Conservation (phyloP, 352 stramenopile genomes). For the Phytophthora hybrid region DNA sequence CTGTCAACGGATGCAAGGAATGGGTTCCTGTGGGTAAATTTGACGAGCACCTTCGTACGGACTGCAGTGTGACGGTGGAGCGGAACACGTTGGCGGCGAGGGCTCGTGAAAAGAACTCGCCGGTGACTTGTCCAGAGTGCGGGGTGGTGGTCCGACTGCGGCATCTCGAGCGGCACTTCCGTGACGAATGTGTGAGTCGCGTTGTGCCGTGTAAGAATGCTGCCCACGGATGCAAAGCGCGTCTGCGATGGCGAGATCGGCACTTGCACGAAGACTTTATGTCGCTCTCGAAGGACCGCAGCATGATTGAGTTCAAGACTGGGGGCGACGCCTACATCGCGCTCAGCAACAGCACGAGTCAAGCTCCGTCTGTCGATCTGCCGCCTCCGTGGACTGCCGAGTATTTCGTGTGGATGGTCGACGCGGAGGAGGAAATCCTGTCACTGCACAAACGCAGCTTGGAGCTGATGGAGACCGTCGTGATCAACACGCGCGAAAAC, state of each 20-base stretch:
- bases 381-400: slow-evolving; percentile 76
- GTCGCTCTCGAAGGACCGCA: slow-evolving; percentile 50
- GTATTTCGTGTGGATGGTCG: slow-evolving; percentile 69
- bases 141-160: slow-evolving; percentile 49
- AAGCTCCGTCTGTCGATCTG: slow-evolving; percentile 39
- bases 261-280: slow-evolving; percentile 77
- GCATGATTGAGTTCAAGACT: slow-evolving; percentile 59
- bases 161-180: slow-evolving; percentile 48
- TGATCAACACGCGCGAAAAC: slow-evolving; percentile 48
- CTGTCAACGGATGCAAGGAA: slow-evolving; percentile 62
- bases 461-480: slow-evolving; percentile 45
- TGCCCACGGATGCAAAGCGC: slow-evolving; percentile 64
- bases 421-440: slow-evolving; percentile 61
- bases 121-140: slow-evolving; percentile 61
- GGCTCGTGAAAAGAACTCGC: slow-evolving; percentile 58
- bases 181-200: slow-evolving; percentile 65
- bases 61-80: slow-evolving; percentile 62
- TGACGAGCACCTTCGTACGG: slow-evolving; percentile 53
- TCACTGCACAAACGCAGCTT: slow-evolving; percentile 54
- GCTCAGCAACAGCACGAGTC: slow-evolving; percentile 35
- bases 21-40: slow-evolving; percentile 76
- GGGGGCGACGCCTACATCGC: slow-evolving; percentile 57
- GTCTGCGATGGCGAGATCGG: slow-evolving; percentile 70
- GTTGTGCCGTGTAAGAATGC: slow-evolving; percentile 77
- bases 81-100: slow-evolving; percentile 60